Percentiles rank a stretch among this genome's conserved stretches.
phyloP scores from a whole-genome alignment of 2,329 filamentous ascomycete genomes.

The Colletotrichum plurivorum region DNA sequence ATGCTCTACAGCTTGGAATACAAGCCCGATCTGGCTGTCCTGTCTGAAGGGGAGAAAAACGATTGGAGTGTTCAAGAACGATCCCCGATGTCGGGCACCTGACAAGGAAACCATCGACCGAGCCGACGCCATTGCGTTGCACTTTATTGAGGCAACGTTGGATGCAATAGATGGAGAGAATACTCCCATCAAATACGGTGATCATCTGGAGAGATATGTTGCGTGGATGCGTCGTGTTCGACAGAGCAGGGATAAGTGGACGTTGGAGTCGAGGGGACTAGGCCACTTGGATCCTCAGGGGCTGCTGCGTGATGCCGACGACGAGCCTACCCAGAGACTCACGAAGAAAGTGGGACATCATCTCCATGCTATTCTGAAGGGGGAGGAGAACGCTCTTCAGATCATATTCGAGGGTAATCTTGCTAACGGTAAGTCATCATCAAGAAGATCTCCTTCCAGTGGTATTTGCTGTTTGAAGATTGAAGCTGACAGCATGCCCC shows the following conservation, averaged over 20 bases:
- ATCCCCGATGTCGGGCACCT: neutral
- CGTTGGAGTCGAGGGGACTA: neutral
- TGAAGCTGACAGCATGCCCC: neutral
- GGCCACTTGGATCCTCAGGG: neutral
- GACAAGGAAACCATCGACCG: slow-evolving; percentile 1
- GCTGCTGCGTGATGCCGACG: neutral
- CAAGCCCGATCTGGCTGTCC: slow-evolving; percentile 10
- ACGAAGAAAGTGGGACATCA: slow-evolving; percentile 12
- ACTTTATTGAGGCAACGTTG: slow-evolving; percentile 14
- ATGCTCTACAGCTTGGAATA: slow-evolving; percentile 10
- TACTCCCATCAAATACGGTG: neutral
- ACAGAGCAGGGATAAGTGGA: neutral
- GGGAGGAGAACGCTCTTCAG: slow-evolving; percentile 8
- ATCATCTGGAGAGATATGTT: slow-evolving; percentile 8
- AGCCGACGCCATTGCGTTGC: slow-evolving; percentile 17
- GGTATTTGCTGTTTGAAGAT: too few species aligned
- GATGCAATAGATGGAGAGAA: neutral
- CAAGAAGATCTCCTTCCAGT: too few species aligned
- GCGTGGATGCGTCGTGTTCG: slow-evolving; percentile 16
- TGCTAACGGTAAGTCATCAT: slow-evolving; percentile 10
- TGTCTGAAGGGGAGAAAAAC: neutral
- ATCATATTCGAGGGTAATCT: slow-evolving; percentile 21
- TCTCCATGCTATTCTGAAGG: slow-evolving; percentile 14
- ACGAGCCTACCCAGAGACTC: slow-evolving; percentile 11
- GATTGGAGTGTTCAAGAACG: neutral